A percentile compares a stretch with the other conserved stretches of the same genome.
phyloP scores from a whole-genome alignment of 2,329 filamentous ascomycete species.

The Penicillium digitatum region DNA sequence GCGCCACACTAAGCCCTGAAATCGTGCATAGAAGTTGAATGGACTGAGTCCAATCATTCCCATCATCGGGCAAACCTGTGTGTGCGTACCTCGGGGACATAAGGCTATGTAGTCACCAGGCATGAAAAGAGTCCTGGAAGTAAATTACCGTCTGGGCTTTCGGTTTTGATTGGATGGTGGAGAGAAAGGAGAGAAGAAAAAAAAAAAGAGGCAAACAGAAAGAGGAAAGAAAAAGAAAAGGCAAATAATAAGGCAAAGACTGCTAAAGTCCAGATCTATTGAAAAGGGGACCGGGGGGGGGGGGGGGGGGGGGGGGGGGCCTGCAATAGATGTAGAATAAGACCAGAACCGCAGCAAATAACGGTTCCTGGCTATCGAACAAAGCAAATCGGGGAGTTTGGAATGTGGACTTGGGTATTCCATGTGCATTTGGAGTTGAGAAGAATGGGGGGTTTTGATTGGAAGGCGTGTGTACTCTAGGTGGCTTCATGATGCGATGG shows the following conservation, averaged over 20 bases:
- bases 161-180: neutral
- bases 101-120: neutral
- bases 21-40: neutral
- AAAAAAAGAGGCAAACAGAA: neutral
- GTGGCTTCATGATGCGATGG: neutral
- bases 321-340: slow-evolving; percentile 13
- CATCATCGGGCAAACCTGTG: neutral
- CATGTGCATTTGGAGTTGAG: neutral
- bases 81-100: neutral
- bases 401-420: neutral
- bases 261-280: slow-evolving; percentile 4
- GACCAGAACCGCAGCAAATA: slow-evolving; percentile 22
- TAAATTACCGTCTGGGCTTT: neutral
- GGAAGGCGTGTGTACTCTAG: neutral
- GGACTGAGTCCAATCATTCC: neutral
- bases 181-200: neutral
- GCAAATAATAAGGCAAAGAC: neutral
- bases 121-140: neutral
- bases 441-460: neutral
- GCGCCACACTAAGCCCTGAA: neutral
- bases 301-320: too few species aligned
- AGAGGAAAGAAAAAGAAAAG: neutral
- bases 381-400: slow-evolving; percentile 22
- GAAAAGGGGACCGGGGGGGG: slow-evolving; percentile 5
- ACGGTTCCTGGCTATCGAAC: slow-evolving; percentile 19